Evolutionary conservation across 1,284 basidiomycete genomes (phyloP).

Genomic region (Ceraceosorus guamensis): DNA sequence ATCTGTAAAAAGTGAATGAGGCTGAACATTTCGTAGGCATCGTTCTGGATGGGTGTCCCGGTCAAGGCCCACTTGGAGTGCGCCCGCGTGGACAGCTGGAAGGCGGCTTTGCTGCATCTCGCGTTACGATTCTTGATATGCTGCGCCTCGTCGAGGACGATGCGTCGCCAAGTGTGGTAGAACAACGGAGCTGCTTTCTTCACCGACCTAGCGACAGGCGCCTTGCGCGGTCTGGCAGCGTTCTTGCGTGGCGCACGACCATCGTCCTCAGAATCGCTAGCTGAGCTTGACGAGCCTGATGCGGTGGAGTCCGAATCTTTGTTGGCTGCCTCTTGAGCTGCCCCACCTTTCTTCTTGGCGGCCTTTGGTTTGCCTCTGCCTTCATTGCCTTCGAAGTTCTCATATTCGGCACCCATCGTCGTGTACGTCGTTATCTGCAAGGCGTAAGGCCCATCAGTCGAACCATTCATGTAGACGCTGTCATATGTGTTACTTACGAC

Average conservation of each 20-base stretch:
- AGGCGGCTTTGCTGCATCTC: constrained; percentile 70
- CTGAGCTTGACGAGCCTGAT: background rate
- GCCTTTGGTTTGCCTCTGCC: constrained; percentile 11
- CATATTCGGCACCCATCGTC: constrained; percentile 33
- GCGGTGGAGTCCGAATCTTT: background rate
- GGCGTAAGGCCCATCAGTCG: background rate
- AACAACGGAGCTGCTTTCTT: constrained; percentile 58
- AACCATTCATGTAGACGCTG: background rate
- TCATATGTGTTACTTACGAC: constrained; percentile 12
- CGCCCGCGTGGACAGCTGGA: constrained; percentile 54
- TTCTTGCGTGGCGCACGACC: constrained; percentile 51
- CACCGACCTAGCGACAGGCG: constrained; percentile 1
- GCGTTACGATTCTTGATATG: constrained; percentile 91
- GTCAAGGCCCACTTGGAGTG: constrained; percentile 48
- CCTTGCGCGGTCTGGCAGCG: constrained; percentile 21
- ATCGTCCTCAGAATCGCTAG: constrained; percentile 40
- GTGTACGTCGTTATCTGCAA: constrained; percentile 36
- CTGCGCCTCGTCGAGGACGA: constrained; percentile 90
- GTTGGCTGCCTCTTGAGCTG: constrained; percentile 50
- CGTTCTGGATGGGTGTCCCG: constrained; percentile 62
- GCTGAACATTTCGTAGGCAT: constrained; percentile 78
- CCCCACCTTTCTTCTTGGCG: constrained; percentile 28
- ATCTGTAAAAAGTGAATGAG: constrained; percentile 81
- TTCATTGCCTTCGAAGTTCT: constrained; percentile 6
- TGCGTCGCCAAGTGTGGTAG: constrained; percentile 70